Percentiles rank a stretch among this genome's conserved stretches.
These are phyloP conservation scores for Narthecium ossifragum DNA, from an alignment of 106 monocot genomes.

Conservation along the genomic window DNA sequence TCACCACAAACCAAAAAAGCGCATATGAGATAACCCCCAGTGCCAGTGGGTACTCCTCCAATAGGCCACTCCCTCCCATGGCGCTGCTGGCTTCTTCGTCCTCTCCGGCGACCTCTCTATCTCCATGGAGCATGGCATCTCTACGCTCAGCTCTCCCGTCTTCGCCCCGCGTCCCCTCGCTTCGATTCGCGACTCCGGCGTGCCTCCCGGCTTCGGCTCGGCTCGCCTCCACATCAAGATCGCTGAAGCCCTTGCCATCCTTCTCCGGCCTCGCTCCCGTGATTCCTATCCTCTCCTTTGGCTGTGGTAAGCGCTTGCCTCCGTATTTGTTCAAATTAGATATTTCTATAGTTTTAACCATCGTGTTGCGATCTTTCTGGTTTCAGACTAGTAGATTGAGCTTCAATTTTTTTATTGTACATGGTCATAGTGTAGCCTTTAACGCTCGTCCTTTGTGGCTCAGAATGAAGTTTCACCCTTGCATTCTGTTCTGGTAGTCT, in stretches of 20 bases:
- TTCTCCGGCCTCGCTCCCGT: constrained; percentile 58
- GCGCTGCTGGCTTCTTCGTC: constrained; percentile 14
- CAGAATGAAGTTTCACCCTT: too few relatives aligned
- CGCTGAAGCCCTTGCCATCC: constrained; percentile 20
- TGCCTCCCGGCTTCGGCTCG: neutral
- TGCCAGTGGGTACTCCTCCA: too few relatives aligned
- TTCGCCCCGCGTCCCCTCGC: constrained; percentile 4
- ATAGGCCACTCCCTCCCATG: constrained; percentile 2
- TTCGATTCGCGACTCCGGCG: constrained; percentile 12
- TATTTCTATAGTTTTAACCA: too few relatives aligned
- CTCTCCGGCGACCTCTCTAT: constrained; percentile 15
- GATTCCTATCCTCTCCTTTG: constrained; percentile 22
- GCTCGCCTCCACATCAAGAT: constrained; percentile 6
- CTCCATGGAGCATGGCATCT: constrained; percentile 72
- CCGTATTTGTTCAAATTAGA: too few relatives aligned
- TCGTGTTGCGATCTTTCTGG: too few relatives aligned
- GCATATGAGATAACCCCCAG: too few relatives aligned
- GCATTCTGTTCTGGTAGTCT: too few relatives aligned
- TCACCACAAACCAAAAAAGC: too few relatives aligned
- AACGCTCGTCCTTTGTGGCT: too few relatives aligned
- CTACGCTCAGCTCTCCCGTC: constrained; percentile 64
- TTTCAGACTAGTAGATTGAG: too few relatives aligned
- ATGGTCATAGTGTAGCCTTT: too few relatives aligned
- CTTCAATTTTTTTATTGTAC: too few relatives aligned
- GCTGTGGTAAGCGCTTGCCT: constrained; percentile 29